These are phyloP conservation scores for Vanderwaltozyma yarrowii DNA, from an alignment of 805 yeast species.

Conservation along the genomic window DNA sequence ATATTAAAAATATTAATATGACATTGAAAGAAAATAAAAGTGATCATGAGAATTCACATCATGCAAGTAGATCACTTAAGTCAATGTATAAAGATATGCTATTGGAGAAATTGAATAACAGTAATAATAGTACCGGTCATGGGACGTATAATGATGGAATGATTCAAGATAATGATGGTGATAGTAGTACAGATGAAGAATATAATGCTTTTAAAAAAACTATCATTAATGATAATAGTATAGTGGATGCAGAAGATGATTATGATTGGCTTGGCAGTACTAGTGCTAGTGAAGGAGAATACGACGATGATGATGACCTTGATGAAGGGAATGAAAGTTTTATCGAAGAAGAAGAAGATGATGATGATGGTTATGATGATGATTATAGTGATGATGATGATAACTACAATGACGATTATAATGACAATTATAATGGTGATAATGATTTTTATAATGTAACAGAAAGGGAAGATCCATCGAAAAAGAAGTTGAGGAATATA, in stretches of 20 bases:
- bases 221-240: slow-evolving; percentile 12
- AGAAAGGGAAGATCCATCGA: background rate
- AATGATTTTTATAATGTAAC: background rate
- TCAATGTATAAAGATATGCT: slow-evolving; percentile 6
- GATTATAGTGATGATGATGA: background rate
- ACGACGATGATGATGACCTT: slow-evolving; percentile 7
- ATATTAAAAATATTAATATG: too few species aligned
- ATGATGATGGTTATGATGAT: slow-evolving; percentile 3
- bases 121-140: slow-evolving; percentile 2
- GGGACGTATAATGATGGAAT: slow-evolving; percentile 5
- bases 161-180: slow-evolving; percentile 10
- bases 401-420: background rate
- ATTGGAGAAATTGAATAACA: slow-evolving; percentile 9
- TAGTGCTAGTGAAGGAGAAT: slow-evolving; percentile 9
- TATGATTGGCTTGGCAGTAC: slow-evolving; percentile 3
- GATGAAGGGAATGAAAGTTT: slow-evolving; percentile 15
- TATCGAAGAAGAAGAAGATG: slow-evolving; percentile 10
- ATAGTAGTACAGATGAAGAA: slow-evolving; percentile 7
- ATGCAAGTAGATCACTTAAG: background rate
- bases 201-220: slow-evolving; percentile 9
- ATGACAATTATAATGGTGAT: background rate
- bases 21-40: too few species aligned
- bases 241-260: slow-evolving; percentile 10
- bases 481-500: background rate
- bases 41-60: too few species aligned